Evolutionary conservation across 164 flowering plant species (phyloP).

Genomic region (Magnolia officinalis): DNA sequence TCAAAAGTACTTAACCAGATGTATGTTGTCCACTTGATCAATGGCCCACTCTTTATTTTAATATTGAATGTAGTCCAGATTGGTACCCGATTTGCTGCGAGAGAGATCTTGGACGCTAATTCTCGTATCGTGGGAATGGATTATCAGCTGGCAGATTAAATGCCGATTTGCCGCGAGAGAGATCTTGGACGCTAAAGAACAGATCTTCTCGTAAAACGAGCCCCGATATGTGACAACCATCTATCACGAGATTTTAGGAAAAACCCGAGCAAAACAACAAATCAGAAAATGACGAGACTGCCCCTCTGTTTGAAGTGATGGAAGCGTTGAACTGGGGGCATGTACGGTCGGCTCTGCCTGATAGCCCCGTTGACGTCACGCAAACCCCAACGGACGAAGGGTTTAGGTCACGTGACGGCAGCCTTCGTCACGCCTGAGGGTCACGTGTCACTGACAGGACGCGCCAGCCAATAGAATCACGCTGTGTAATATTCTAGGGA

Average conservation of each 20-base stretch:
- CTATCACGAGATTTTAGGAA: background rate
- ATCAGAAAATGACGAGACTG: slow-evolving; percentile 1
- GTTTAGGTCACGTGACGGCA: background rate
- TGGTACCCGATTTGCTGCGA: background rate
- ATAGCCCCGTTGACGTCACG: too few relatives aligned
- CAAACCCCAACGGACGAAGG: too few relatives aligned
- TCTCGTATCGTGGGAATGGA: background rate
- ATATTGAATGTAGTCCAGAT: background rate
- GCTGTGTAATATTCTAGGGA: too few relatives aligned
- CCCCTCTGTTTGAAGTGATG: background rate
- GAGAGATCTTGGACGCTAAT: background rate
- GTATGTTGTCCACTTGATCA: too few relatives aligned
- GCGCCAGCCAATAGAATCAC: background rate
- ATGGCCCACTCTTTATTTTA: too few relatives aligned
- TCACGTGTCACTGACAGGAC: background rate
- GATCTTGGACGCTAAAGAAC: background rate
- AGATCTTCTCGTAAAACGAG: background rate
- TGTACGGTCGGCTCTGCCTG: background rate
- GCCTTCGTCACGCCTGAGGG: background rate
- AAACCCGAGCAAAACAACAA: background rate
- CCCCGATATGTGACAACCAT: background rate
- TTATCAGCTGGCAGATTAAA: background rate
- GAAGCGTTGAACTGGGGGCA: background rate
- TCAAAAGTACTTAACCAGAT: too few relatives aligned
- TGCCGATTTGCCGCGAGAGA: slow-evolving; percentile 6